A percentile compares a stretch with the other conserved stretches of the same genome.
phyloP scores from a whole-genome alignment of 306 rosid genomes.

The Cucurbita pepo region DNA sequence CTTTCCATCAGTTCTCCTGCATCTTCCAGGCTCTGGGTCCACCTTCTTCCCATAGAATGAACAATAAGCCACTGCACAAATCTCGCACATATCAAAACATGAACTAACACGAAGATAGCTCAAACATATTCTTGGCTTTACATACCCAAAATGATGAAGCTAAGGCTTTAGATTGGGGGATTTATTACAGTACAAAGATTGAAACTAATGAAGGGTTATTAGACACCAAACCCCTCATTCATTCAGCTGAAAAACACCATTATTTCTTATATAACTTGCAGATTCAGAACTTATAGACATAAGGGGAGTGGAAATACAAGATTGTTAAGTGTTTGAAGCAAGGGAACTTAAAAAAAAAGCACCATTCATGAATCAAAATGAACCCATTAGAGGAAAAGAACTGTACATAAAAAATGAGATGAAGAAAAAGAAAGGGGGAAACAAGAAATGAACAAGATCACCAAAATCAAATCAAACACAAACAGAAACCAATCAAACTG shows the following conservation, averaged over 20 bases:
- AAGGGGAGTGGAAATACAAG: not conserved
- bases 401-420: not conserved
- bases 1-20: constrained; percentile 87
- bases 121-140: not conserved
- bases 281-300: not conserved
- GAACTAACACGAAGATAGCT: not conserved
- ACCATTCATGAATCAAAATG: not conserved
- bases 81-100: not conserved
- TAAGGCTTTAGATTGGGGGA: not conserved
- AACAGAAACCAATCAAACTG: not conserved
- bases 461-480: constrained; percentile 7
- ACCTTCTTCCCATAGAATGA: constrained; percentile 75
- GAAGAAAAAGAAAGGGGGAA: not conserved
- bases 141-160: not conserved
- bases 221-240: not conserved
- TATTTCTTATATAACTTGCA: not conserved
- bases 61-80: constrained; percentile 50
- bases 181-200: not conserved
- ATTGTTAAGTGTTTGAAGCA: not conserved
- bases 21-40: constrained; percentile 89
- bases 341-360: not conserved
- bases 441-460: not conserved
- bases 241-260: not conserved
- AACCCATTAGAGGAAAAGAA: not conserved
- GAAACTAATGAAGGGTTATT: not conserved